These are phyloP conservation scores for Cryptococcus wingfieldii DNA, from an alignment of 1,284 basidiomycete species.

Conservation along the genomic window DNA sequence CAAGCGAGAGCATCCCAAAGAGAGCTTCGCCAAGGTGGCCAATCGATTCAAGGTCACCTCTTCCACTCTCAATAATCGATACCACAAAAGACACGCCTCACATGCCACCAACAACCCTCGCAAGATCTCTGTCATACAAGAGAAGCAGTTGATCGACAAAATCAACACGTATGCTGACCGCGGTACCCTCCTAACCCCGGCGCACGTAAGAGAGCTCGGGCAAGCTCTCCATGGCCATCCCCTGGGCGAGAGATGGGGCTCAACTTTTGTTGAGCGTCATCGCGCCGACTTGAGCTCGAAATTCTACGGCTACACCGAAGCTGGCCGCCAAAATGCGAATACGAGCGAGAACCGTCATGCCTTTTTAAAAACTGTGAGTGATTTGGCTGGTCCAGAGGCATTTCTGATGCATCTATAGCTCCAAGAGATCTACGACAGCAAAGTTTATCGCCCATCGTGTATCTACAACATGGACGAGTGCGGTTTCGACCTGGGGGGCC, in stretches of 20 bases:
- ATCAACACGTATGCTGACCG: background rate
- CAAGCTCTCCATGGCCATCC: background rate
- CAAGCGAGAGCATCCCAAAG: too few species aligned
- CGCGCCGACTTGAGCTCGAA: background rate
- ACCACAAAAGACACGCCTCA: too few species aligned
- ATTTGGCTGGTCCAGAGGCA: background rate
- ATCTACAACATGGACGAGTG: too few species aligned
- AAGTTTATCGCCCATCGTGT: too few species aligned
- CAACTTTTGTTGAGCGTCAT: background rate
- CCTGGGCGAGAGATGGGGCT: background rate
- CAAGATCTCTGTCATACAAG: background rate
- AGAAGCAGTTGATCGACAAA: background rate
- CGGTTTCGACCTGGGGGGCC: too few species aligned
- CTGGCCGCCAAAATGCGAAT: background rate
- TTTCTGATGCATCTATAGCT: too few species aligned
- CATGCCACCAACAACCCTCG: too few species aligned
- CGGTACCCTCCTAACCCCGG: background rate
- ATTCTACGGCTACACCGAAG: background rate
- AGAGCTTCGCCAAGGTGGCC: too few species aligned
- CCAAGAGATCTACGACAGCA: too few species aligned
- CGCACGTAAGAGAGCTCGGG: background rate
- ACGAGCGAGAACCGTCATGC: background rate
- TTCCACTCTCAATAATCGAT: too few species aligned
- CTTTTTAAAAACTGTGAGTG: background rate
- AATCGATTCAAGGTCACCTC: too few species aligned